Base-by-base conservation (phyloP, 177 flowering plant species). In the Viscum album region DNA sequence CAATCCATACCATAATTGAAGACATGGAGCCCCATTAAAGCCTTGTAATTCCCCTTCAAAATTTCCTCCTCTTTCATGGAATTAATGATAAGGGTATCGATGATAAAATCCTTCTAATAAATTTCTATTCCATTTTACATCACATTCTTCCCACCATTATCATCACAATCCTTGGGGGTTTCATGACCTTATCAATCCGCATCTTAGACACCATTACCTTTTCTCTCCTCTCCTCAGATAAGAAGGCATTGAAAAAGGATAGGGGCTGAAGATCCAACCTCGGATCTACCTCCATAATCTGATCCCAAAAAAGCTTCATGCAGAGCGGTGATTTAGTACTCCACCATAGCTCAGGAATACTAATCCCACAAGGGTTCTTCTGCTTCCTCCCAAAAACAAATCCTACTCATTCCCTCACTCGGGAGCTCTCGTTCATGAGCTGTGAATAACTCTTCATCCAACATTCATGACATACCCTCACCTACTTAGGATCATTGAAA, bases 1-100 rank as follows among this genome's bases (percentile, higher is more conserved):
- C n/a, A n/a, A n/a, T n/a, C n/a, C n/a, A n/a, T n/a, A n/a, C 65
- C 82, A 34, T 79, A 77, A 69, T 80, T 75, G 68, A 88, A 91
- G 17, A 89, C 90, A 74, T 89, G 76, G 76, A 89, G 70, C 59
- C 77, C 92, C 73, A 90, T 33, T 72, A 91, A 78, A 33, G 81
- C 68, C 35, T 84, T 89, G 79, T 89, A 91, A 67, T 89, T 78
- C 7, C 96, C 98, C 71, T 82, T 85, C 80, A 82, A 91, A 64
- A 91, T 91, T 70, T 94, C 93, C 43, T 84, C 90, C 68, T 87
- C 97, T 45, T 79, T 79, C 61, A 86, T 93, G 70, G 70, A 76
- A 79, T 87, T 93, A 35, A 94, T 88, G 8, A 94, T 82, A 16
- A 91, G 93, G n/a, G 89, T 82, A 71, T 91, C 96, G 73, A 94